Evolutionary conservation across 2,329 filamentous ascomycete species (phyloP), one percentile per base, ranked within the genome.

Genomic region (Endocalyx cinctus): DNA sequence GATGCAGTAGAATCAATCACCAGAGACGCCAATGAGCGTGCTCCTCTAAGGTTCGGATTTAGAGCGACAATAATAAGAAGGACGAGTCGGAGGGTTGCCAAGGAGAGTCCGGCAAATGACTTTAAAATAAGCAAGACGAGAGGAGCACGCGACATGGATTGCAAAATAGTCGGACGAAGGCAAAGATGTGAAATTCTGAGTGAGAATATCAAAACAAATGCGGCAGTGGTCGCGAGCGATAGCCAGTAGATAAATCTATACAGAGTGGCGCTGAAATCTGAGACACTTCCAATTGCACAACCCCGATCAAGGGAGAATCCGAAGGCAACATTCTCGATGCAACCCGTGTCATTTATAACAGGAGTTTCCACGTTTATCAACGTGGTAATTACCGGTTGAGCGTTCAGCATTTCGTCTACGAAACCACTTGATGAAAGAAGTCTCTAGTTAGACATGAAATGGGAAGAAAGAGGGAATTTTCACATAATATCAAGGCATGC

Each of bases 181-280:
- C 11, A 31, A 13, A 31, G 6, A 14, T 31, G 16, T 17, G 25
- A 13, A 18, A 31, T 31, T 13, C 29, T 17, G 16, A 13, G 14
- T 14, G 25, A 17, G 17, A 7, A 22, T 12, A 31, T 17, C 22
- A 20, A 20, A n/a, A 19, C 29, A 13, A 20, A 20, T 25, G 25
- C 17, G 18, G 29, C 29, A 11, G 29, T 31, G 17, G 29, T 31
- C 6, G 17, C 7, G 6, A 31, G 29, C 19, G 17, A 31, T 20
- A 31, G 29, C 29, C 29, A 31, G 29, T 31, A 31, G 15, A 31
- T 31, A 20, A 31, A 31, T 14, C 17, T 17, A 18, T 31, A 31
- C 18, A 31, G 25, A 22, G 29, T 22, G 6, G 29, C 22, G 15
- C 14, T 17, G 29, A 31, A 31, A 6, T 31, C 29, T 6, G 29